Conservation (phyloP, 331 rosid species). For the Malus hybrid region DNA sequence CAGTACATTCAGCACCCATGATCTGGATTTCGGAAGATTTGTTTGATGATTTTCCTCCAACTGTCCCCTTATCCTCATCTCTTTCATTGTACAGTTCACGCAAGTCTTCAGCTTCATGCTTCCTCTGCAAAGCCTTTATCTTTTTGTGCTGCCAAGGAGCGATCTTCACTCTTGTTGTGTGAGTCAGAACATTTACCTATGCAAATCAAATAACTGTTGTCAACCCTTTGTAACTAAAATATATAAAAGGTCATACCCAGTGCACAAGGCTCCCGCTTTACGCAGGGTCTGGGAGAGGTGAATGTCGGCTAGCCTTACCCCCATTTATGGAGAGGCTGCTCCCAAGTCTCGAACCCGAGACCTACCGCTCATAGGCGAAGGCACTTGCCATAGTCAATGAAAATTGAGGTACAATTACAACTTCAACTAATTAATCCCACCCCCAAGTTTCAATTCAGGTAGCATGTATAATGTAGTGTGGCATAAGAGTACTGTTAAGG, state of each 20-base stretch:
- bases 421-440: not conserved
- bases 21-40: not conserved
- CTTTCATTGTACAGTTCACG: constrained; percentile 30
- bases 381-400: not conserved
- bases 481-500: not conserved
- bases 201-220: constrained; percentile 11
- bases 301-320: too few species aligned
- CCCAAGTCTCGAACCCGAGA: too few species aligned
- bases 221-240: not conserved
- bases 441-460: not conserved
- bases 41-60: not conserved
- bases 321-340: too few species aligned
- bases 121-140: constrained; percentile 25
- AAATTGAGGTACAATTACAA: not conserved
- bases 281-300: too few species aligned
- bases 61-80: not conserved
- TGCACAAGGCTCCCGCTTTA: too few species aligned
- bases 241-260: too few species aligned
- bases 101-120: constrained; percentile 35
- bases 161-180: constrained; percentile 46
- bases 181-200: constrained; percentile 63
- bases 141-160: constrained; percentile 33
- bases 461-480: not conserved
- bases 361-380: too few species aligned
- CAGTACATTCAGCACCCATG: not conserved